A percentile compares a stretch with the other conserved stretches of the same genome.
These are phyloP conservation scores for Phlebopus sp. DNA, from an alignment of 1,284 basidiomycete genomes.

Conservation along the genomic window DNA sequence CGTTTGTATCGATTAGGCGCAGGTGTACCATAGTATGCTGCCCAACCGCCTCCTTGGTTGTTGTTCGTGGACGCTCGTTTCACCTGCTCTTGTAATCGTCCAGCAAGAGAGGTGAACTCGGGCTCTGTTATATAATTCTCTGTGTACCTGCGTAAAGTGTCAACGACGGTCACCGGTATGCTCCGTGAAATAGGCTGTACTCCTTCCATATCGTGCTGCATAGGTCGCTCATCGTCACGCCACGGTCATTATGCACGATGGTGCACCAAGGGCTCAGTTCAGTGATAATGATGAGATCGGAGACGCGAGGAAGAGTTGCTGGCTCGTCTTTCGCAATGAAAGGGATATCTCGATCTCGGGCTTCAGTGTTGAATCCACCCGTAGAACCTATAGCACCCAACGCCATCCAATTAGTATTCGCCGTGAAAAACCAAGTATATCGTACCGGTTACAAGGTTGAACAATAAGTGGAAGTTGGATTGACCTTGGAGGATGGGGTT, in stretches of 20 bases:
- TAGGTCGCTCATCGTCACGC: slow-evolving; percentile 72
- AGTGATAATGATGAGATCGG: slow-evolving; percentile 70
- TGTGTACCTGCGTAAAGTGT: slow-evolving; percentile 50
- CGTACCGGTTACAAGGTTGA: slow-evolving; percentile 65
- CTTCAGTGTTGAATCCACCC: slow-evolving; percentile 56
- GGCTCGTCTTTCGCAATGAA: slow-evolving; percentile 72
- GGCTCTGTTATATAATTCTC: slow-evolving; percentile 63
- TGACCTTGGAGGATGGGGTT: slow-evolving; percentile 65
- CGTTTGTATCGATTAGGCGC: slow-evolving; percentile 50
- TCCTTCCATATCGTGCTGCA: slow-evolving; percentile 66
- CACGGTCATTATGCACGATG: slow-evolving; percentile 64
- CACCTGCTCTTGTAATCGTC: slow-evolving; percentile 66
- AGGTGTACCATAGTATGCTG: slow-evolving; percentile 47
- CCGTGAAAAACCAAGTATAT: background rate
- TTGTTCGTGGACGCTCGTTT: slow-evolving; percentile 54
- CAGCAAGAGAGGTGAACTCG: slow-evolving; percentile 59
- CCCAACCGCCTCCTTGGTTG: slow-evolving; percentile 33
- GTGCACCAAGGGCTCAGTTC: slow-evolving; percentile 77
- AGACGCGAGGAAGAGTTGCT: slow-evolving; percentile 75
- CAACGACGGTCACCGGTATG: slow-evolving; percentile 1
- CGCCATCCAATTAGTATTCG: background rate
- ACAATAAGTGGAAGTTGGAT: slow-evolving; percentile 60
- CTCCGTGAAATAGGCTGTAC: slow-evolving; percentile 40
- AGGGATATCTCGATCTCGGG: slow-evolving; percentile 56
- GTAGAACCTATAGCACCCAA: slow-evolving; percentile 45